A percentile compares a stretch with the other conserved stretches of the same genome.
Conservation (phyloP, 148 eudicot genomes). For the Spergularia marina region DNA sequence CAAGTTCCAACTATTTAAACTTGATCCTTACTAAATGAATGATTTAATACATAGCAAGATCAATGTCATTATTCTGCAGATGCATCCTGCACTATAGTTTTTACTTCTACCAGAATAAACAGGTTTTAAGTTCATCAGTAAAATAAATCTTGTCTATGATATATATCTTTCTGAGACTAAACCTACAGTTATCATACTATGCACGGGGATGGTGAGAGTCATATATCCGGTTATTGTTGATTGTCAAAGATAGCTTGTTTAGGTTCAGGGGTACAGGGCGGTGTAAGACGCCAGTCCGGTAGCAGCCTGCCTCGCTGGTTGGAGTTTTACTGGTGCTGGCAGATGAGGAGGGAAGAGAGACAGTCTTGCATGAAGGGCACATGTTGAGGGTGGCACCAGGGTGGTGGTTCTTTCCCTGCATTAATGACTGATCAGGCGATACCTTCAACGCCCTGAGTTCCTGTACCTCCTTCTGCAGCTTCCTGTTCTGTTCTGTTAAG, state of each 20-base stretch:
- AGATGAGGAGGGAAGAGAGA: conserved; percentile 28
- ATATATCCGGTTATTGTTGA: conserved; percentile 12
- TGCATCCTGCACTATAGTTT: not conserved
- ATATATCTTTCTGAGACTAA: not conserved
- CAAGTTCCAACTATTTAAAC: too few relatives aligned
- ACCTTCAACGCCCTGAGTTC: conserved; percentile 47
- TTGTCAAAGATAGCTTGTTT: conserved; percentile 22
- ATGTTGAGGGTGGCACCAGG: conserved; percentile 52
- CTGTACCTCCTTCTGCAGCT: conserved; percentile 58
- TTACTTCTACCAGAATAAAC: not conserved
- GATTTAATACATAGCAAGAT: too few relatives aligned
- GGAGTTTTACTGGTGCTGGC: not conserved
- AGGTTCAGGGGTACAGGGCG: conserved; percentile 21
- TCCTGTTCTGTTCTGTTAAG: conserved; percentile 57
- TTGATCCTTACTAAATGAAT: too few relatives aligned
- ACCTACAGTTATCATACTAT: not conserved
- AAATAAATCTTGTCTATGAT: not conserved
- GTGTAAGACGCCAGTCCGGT: conserved; percentile 4
- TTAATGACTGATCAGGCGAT: conserved; percentile 28
- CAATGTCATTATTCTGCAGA: conserved; percentile 6
- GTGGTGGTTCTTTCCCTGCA: conserved; percentile 18
- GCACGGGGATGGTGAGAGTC: conserved; percentile 11
- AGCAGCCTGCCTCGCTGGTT: not conserved
- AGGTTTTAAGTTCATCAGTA: not conserved
- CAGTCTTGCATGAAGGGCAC: conserved; percentile 68